A percentile compares a stretch with the other conserved stretches of the same genome.
These are phyloP conservation scores for Domatiomyces catenatus DNA, from an alignment of 2,329 filamentous ascomycete species.

Conservation along the genomic window DNA sequence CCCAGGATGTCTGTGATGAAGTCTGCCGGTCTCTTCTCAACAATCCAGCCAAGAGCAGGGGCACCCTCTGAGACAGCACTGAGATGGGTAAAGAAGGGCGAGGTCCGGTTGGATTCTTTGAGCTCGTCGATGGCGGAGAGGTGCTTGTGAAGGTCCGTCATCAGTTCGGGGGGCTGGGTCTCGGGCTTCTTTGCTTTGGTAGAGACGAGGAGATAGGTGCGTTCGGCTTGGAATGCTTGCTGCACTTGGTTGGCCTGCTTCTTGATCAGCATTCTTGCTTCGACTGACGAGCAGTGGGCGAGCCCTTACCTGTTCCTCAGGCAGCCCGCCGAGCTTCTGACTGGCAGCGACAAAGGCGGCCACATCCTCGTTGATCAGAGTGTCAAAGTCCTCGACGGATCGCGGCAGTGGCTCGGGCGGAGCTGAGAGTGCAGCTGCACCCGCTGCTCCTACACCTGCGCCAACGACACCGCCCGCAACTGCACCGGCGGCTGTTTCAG, in stretches of 20 bases:
- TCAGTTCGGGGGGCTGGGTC: constrained; percentile 53
- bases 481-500: constrained; percentile 20
- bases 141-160: constrained; percentile 74
- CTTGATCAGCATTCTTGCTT: constrained; percentile 6
- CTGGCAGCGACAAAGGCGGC: constrained; percentile 65
- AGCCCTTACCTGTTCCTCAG: constrained; percentile 59
- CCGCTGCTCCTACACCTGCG: constrained; percentile 20
- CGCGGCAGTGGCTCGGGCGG: constrained; percentile 52
- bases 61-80: constrained; percentile 82
- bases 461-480: constrained; percentile 21
- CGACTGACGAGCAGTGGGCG: constrained; percentile 19
- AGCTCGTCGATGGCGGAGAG: constrained; percentile 66
- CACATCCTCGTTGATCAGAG: constrained; percentile 57
- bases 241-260: constrained; percentile 40
- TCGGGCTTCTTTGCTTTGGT: constrained; percentile 89
- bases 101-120: constrained; percentile 64
- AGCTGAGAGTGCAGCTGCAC: constrained; percentile 27
- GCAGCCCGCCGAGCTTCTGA: constrained; percentile 57
- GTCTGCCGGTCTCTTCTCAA: constrained; percentile 68
- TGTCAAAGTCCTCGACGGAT: constrained; percentile 76
- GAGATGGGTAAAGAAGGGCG: constrained; percentile 63
- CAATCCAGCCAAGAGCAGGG: constrained; percentile 77
- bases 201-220: constrained; percentile 72
- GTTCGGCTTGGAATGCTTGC: constrained; percentile 64
- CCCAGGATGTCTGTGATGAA: constrained; percentile 71